phyloP scores from a whole-genome alignment of 805 yeast species.

The Alloascoidea africana region DNA sequence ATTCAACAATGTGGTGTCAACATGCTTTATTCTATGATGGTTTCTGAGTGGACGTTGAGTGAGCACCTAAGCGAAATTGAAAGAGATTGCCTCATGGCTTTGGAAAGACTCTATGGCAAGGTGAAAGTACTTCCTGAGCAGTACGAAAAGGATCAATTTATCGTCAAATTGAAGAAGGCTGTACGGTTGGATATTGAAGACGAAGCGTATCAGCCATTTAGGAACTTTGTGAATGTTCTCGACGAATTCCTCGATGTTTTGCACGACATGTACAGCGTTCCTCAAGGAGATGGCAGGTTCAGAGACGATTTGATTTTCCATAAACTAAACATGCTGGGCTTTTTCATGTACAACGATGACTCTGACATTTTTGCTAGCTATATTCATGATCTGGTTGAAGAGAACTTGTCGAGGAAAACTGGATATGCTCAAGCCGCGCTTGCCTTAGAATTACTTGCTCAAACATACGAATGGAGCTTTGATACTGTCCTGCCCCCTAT shows the following conservation, averaged over 20 bases:
- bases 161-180: conserved; percentile 31
- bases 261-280: conserved; percentile 57
- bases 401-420: conserved; percentile 37
- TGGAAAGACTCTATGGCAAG: conserved; percentile 48
- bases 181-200: conserved; percentile 48
- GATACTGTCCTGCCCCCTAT: conserved; percentile 38
- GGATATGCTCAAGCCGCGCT: conserved; percentile 76
- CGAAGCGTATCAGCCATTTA: conserved; percentile 41
- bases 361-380: conserved; percentile 74
- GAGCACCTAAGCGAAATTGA: conserved; percentile 46
- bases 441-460: conserved; percentile 61
- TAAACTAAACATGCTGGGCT: conserved; percentile 59
- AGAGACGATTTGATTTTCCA: conserved; percentile 80
- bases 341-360: conserved; percentile 58
- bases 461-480: conserved; percentile 51
- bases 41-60: conserved; percentile 47
- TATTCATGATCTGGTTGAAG: conserved; percentile 57
- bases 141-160: conserved; percentile 37
- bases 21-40: conserved; percentile 55
- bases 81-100: conserved; percentile 43
- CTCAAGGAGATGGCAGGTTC: conserved; percentile 69
- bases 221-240: conserved; percentile 25
- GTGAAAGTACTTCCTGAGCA: conserved; percentile 40
- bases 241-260: conserved; percentile 46
- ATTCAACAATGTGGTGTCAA: conserved; percentile 51